These are phyloP conservation scores for Allantophomopsis cytisporea DNA, from an alignment of 2,329 filamentous ascomycete species.

Conservation along the genomic window DNA sequence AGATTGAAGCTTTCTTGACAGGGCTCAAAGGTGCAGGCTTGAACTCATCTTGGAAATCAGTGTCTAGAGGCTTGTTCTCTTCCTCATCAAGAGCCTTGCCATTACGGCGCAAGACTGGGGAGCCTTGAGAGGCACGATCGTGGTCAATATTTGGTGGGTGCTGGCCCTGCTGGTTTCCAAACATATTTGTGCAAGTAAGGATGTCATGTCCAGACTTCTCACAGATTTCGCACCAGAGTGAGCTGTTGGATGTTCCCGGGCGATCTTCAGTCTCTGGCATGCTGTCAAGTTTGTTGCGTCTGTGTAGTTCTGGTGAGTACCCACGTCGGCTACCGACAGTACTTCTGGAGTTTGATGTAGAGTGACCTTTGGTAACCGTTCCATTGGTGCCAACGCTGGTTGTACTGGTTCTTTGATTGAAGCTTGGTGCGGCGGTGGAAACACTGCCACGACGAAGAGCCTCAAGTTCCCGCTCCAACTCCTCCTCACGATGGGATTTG, in stretches of 20 bases:
- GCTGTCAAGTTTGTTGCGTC: slow-evolving; percentile 45
- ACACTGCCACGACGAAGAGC: slow-evolving; percentile 36
- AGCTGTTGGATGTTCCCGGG: slow-evolving; percentile 28
- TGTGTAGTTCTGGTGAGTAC: slow-evolving; percentile 28
- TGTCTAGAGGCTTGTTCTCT: slow-evolving; percentile 22
- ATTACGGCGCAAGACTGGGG: slow-evolving; percentile 10
- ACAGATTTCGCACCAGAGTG: slow-evolving; percentile 89
- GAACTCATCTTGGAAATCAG: slow-evolving; percentile 24
- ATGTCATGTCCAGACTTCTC: slow-evolving; percentile 89
- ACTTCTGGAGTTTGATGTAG: slow-evolving; percentile 51
- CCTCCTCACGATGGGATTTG: slow-evolving; percentile 65
- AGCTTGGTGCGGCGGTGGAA: slow-evolving; percentile 14
- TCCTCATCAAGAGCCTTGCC: slow-evolving; percentile 24
- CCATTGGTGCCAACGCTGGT: slow-evolving; percentile 30
- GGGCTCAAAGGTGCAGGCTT: slow-evolving; percentile 43
- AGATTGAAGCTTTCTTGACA: slow-evolving; percentile 17
- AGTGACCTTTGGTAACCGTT: slow-evolving; percentile 21
- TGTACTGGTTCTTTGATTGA: slow-evolving; percentile 34
- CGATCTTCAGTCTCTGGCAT: slow-evolving; percentile 58
- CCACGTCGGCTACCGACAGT: slow-evolving; percentile 45
- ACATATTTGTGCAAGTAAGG: slow-evolving; percentile 86
- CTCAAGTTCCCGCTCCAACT: slow-evolving; percentile 74
- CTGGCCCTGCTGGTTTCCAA: slow-evolving; percentile 27
- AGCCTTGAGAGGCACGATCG: slow-evolving; percentile 1
- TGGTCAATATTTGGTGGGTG: slow-evolving; percentile 3